Evolutionary conservation across 1,284 basidiomycete species (phyloP).

Genomic region (Athelia psychrophila): DNA sequence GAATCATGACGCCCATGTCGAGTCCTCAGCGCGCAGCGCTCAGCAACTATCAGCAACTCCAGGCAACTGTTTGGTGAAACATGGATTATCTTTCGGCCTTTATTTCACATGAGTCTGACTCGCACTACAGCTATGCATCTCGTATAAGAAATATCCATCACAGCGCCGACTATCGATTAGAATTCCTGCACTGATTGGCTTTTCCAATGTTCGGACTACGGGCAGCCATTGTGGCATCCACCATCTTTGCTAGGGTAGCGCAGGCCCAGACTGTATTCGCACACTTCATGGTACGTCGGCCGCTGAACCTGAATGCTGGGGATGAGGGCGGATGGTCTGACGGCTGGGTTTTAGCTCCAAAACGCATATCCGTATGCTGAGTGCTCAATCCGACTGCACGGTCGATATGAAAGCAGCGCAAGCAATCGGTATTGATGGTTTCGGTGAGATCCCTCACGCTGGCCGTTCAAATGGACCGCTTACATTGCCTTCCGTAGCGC

Average conservation of each 20-base stretch:
- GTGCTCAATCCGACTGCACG: conserved; percentile 18
- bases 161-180: too few relatives aligned
- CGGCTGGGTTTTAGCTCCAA: conserved; percentile 12
- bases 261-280: conserved; percentile 14
- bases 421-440: conserved; percentile 26
- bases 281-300: conserved; percentile 16
- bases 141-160: too few relatives aligned
- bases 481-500: conserved; percentile 6
- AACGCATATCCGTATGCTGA: conserved; percentile 25
- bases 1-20: too few relatives aligned
- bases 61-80: too few relatives aligned
- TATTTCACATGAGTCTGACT: too few relatives aligned
- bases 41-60: too few relatives aligned
- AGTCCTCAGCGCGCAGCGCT: too few relatives aligned
- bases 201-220: conserved; percentile 27
- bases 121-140: too few relatives aligned
- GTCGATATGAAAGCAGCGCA: conserved; percentile 27
- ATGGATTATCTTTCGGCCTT: too few relatives aligned
- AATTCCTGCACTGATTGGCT: neutral
- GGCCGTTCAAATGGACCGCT: neutral
- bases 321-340: neutral
- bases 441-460: conserved; percentile 13
- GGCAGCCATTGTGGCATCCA: neutral
- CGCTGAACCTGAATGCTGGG: neutral
- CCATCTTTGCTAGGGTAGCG: neutral